Percentiles rank a stretch among this genome's conserved stretches.
Conservation (phyloP, 768 basidiomycete genomes). For the Boletellus ananiceps region DNA sequence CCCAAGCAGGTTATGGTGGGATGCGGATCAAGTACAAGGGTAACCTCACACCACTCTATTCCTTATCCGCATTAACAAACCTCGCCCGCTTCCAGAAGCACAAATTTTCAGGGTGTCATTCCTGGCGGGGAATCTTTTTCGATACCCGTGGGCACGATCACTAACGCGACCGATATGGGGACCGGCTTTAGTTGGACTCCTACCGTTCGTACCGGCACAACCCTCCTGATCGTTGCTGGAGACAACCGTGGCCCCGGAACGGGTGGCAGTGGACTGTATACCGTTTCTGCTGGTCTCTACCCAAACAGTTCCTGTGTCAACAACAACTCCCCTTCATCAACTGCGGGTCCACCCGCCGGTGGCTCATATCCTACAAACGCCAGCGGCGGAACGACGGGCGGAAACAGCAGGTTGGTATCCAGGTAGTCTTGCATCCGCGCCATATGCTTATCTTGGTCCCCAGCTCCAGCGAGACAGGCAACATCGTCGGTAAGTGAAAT, state of each 20-base stretch:
- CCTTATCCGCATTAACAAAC: not conserved
- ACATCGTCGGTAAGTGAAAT: constrained; percentile 43
- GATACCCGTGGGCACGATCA: constrained; percentile 49
- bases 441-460: constrained; percentile 2
- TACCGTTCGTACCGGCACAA: constrained; percentile 58
- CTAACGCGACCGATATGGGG: constrained; percentile 41
- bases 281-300: constrained; percentile 48
- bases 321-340: constrained; percentile 65
- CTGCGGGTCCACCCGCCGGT: constrained; percentile 71
- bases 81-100: constrained; percentile 35
- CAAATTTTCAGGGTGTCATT: constrained; percentile 67
- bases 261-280: constrained; percentile 58
- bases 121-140: constrained; percentile 75
- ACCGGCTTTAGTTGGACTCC: constrained; percentile 71
- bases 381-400: constrained; percentile 31
- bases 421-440: not conserved
- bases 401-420: constrained; percentile 24
- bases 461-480: constrained; percentile 39
- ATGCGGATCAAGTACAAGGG: constrained; percentile 48
- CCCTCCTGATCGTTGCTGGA: constrained; percentile 61
- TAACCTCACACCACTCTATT: constrained; percentile 25
- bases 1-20: constrained; percentile 65
- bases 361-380: constrained; percentile 61
- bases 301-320: constrained; percentile 54
- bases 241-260: constrained; percentile 64